Conservation (phyloP, 805 yeast genomes). For the Sugiyamaella smithiae region DNA sequence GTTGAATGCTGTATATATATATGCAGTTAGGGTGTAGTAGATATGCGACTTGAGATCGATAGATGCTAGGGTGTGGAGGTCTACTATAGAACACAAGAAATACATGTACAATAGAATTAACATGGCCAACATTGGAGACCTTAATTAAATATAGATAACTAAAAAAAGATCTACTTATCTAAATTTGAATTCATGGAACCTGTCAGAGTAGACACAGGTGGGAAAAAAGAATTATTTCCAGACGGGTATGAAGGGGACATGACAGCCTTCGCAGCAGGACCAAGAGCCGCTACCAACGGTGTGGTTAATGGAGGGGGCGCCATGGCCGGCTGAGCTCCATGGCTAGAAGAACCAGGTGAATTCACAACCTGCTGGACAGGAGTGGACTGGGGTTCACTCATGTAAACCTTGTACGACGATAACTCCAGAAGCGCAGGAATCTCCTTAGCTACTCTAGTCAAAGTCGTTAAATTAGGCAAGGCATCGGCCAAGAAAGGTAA, state of each 20-base stretch:
- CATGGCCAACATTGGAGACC: no score
- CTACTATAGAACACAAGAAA: no score
- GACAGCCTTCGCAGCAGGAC: conserved; percentile 40
- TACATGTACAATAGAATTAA: no score
- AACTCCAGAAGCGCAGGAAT: conserved; percentile 81
- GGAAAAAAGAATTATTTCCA: conserved; percentile 20
- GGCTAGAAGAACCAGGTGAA: conserved; percentile 2
- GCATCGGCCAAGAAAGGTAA: conserved; percentile 76
- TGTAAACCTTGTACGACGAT: conserved; percentile 45
- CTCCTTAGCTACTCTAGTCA: conserved; percentile 88
- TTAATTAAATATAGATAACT: no score
- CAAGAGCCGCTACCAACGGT: conserved; percentile 39
- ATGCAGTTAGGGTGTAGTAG: neutral
- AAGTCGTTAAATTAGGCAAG: conserved; percentile 70
- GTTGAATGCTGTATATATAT: neutral
- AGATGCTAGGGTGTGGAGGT: no score
- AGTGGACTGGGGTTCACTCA: conserved; percentile 15
- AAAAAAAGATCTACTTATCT: no score
- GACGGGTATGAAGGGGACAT: conserved; percentile 21
- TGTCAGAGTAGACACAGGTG: neutral
- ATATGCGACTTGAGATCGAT: no score
- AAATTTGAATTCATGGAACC: neutral
- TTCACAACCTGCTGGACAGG: conserved; percentile 1
- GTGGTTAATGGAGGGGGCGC: conserved; percentile 34
- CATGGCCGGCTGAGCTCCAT: neutral